Evolutionary conservation across 148 eudicot species (phyloP), one percentile per base, ranked within the genome.

Genomic region (Rhododendron kiyosumense): DNA sequence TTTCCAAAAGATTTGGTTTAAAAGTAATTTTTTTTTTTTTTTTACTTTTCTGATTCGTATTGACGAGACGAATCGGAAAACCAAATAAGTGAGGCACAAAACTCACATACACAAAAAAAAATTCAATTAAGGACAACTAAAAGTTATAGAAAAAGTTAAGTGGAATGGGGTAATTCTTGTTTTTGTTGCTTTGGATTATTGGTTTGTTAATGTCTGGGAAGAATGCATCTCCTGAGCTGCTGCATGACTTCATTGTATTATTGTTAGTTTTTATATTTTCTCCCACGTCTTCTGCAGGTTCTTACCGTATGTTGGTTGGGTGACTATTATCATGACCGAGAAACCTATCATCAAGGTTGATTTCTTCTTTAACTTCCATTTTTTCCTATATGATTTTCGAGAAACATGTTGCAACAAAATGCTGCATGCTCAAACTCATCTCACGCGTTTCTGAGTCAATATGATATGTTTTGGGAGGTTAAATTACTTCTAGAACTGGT

Each of bases 301-400:
- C 85, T 86, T 86, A 30, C 88, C 88, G 4, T 86, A 86, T 61
- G 88, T 86, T 83, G 88, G 88, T 84, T 86, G 88, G 88, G 88
- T 86, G 63, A 86, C 88, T 28, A 86, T 86, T 63, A 83, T 86
- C 81, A 81, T 78, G 88, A 80, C 83, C 30, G 86, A 83, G 82
- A 81, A 82, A 46, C 78, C 88, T 88, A 91, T 76, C 90, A 88
- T 43, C 90, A 90, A 76, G 93, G 91, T 95, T 93, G 43, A 89
- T 87, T 82, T 30, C 36, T 74, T 71, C 22, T 4, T 11, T 1
- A 30, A 30, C 76, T 30, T 14, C 0, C 18, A 71, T 1, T 75
- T 75, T 36, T 75, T 17, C 46, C 48, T 75, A 26, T 38, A n/a
- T 77, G n/a, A 77, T 22, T 76, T 76, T 5, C 10, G 26, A 17